These are phyloP conservation scores for Geum urbanum DNA, from an alignment of 306 rosid species.

Conservation along the genomic window DNA sequence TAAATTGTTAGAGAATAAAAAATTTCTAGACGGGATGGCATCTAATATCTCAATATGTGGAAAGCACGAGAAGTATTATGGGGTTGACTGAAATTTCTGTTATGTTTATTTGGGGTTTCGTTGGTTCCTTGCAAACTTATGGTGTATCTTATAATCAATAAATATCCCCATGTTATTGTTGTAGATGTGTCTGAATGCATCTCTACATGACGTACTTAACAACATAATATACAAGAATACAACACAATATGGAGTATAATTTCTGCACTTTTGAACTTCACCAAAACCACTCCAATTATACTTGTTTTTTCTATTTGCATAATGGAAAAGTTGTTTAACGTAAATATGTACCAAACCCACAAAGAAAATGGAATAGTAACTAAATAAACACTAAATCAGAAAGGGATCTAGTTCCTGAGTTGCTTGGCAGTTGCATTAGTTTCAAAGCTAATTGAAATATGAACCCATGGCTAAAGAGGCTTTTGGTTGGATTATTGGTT, in stretches of 20 bases:
- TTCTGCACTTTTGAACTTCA: background rate
- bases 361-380: background rate
- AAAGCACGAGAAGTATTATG: too few relatives aligned
- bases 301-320: background rate
- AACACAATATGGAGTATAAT: background rate
- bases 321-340: background rate
- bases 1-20: too few relatives aligned
- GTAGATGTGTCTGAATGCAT: too few relatives aligned
- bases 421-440: background rate
- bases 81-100: too few relatives aligned
- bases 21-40: too few relatives aligned
- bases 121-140: too few relatives aligned
- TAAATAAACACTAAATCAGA: background rate
- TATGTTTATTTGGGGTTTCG: too few relatives aligned
- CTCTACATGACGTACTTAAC: background rate
- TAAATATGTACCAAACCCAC: background rate
- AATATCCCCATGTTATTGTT: too few relatives aligned
- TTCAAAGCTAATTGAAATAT: background rate
- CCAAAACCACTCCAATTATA: background rate
- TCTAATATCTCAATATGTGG: too few relatives aligned
- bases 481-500: too few relatives aligned
- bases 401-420: background rate
- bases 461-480: background rate
- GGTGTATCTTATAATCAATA: too few relatives aligned
- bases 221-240: background rate